A percentile compares a stretch with the other conserved stretches of the same genome.
Evolutionary conservation across 1,284 basidiomycete genomes (phyloP).

Genomic region (Trichosporon sp.): DNA sequence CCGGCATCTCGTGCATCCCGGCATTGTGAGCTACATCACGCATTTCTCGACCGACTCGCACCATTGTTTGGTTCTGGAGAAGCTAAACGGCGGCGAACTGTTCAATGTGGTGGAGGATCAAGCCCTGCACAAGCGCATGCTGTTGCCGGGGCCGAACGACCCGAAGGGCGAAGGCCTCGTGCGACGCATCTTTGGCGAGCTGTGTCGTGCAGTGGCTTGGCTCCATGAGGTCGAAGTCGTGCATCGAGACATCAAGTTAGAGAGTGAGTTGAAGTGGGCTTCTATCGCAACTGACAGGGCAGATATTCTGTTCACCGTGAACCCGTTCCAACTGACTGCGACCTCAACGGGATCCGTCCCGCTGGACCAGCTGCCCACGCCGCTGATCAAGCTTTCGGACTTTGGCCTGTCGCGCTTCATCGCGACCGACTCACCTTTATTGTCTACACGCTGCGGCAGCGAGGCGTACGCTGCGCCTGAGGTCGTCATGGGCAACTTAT

Average conservation of each 20-base stretch:
- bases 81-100: conserved; percentile 78
- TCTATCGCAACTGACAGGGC: background rate
- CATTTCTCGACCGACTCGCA: conserved; percentile 74
- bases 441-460: conserved; percentile 85
- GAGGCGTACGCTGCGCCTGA: conserved; percentile 92
- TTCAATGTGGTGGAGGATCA: conserved; percentile 75
- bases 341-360: conserved; percentile 53
- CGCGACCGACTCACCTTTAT: conserved; percentile 67
- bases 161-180: conserved; percentile 59
- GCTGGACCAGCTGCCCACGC: conserved; percentile 58
- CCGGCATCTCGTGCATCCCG: conserved; percentile 80
- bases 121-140: conserved; percentile 60
- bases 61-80: conserved; percentile 80
- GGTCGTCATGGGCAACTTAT: conserved; percentile 73
- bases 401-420: conserved; percentile 89
- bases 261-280: conserved; percentile 66
- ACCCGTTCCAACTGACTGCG: conserved; percentile 55
- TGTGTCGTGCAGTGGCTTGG: conserved; percentile 81
- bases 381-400: conserved; percentile 83
- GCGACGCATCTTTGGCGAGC: conserved; percentile 74
- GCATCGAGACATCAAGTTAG: conserved; percentile 91
- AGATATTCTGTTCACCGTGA: conserved; percentile 66
- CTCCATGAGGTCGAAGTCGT: conserved; percentile 85
- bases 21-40: conserved; percentile 73
- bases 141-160: conserved; percentile 34